Percentiles rank a stretch among this genome's conserved stretches.
These are phyloP conservation scores for Pestalotiopsis sp. DNA, from an alignment of 2,329 filamentous ascomycete genomes.

Conservation along the genomic window DNA sequence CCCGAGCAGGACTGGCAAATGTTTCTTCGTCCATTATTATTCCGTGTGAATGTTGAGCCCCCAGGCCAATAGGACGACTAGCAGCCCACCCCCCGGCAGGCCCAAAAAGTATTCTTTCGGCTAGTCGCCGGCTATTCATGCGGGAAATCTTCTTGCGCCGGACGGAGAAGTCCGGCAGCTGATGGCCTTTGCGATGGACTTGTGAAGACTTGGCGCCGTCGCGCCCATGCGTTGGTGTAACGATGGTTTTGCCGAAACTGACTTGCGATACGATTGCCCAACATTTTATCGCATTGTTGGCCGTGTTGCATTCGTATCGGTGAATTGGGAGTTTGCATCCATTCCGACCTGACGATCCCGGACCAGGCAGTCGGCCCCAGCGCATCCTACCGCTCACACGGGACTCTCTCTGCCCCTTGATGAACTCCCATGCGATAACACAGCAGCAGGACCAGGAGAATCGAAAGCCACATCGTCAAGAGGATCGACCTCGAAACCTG, in stretches of 20 bases:
- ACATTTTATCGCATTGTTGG: not conserved
- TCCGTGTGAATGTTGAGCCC: too few relatives aligned
- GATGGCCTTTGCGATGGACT: not conserved
- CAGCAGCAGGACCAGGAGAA: not conserved
- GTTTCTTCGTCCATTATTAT: not conserved
- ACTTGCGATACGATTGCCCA: not conserved
- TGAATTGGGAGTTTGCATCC: not conserved
- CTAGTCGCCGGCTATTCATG: not conserved
- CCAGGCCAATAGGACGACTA: not conserved
- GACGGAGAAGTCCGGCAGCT: constrained; percentile 6
- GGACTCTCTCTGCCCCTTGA: not conserved
- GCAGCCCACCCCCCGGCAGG: not conserved
- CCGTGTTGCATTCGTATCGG: not conserved
- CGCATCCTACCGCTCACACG: not conserved
- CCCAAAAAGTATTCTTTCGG: not conserved
- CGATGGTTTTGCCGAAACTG: not conserved
- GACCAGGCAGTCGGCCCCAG: not conserved
- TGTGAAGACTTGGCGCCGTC: not conserved
- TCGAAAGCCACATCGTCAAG: not conserved
- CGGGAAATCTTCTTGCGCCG: constrained; percentile 3
- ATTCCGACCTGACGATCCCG: not conserved
- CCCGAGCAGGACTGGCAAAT: not conserved
- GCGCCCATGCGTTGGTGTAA: not conserved
- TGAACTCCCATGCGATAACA: not conserved
- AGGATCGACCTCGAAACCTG: not conserved